A percentile compares a stretch with the other conserved stretches of the same genome.
These are phyloP conservation scores for Cladophialophora yegresii DNA, from an alignment of 2,329 filamentous ascomycete species.

Conservation along the genomic window DNA sequence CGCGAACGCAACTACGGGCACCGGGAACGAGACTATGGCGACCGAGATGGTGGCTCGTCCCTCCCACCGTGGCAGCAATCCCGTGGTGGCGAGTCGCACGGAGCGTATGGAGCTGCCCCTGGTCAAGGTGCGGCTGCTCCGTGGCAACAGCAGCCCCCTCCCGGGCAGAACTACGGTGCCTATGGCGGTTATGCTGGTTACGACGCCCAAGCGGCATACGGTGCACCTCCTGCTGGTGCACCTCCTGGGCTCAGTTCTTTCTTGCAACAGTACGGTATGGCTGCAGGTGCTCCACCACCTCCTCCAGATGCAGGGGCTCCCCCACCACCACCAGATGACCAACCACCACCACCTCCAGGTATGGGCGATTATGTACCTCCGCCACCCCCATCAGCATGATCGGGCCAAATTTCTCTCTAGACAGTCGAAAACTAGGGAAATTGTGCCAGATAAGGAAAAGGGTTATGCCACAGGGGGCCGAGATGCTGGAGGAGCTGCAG, in stretches of 20 bases:
- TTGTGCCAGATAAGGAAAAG: not conserved
- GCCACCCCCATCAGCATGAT: conserved; percentile 25
- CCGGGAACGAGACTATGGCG: not conserved
- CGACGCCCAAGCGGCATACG: conserved; percentile 45
- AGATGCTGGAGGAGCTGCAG: not conserved
- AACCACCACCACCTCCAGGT: conserved; percentile 32
- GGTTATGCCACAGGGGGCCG: not conserved
- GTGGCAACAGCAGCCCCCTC: conserved; percentile 62
- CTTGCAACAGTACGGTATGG: conserved; percentile 57
- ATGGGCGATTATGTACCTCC: conserved; percentile 29
- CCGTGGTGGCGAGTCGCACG: conserved; percentile 45
- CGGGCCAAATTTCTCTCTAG: not conserved
- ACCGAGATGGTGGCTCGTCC: conserved; percentile 38
- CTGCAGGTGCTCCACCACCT: conserved; percentile 57
- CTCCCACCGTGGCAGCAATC: conserved; percentile 41
- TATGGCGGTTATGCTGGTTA: conserved; percentile 57
- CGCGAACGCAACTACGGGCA: conserved; percentile 36
- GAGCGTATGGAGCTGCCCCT: conserved; percentile 47
- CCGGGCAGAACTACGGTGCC: conserved; percentile 56
- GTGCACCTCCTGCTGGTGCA: conserved; percentile 50
- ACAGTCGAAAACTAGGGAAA: not conserved
- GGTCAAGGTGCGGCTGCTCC: conserved; percentile 51
- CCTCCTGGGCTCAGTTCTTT: conserved; percentile 62
- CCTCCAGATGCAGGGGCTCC: conserved; percentile 48
- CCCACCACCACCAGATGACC: conserved; percentile 42